A percentile compares a stretch with the other conserved stretches of the same genome.
Conservation (phyloP, 768 basidiomycete genomes). For the Termitomyces sp. region DNA sequence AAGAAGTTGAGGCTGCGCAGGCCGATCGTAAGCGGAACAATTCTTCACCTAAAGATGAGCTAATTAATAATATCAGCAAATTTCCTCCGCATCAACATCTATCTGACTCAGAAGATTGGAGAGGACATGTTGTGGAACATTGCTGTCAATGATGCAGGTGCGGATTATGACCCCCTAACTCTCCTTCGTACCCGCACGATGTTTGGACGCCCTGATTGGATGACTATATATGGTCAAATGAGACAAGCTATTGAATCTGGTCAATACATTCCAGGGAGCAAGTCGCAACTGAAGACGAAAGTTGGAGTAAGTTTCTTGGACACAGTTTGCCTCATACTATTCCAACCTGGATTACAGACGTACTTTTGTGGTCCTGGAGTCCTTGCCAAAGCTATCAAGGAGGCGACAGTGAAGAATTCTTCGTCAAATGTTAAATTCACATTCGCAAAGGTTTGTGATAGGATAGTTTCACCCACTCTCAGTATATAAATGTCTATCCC, state of each 20-base stretch:
- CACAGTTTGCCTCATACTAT: conserved; percentile 7
- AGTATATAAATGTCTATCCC: neutral
- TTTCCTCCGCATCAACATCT: conserved; percentile 89
- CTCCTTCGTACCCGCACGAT: conserved; percentile 84
- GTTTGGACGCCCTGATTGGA: conserved; percentile 92
- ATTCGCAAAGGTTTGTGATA: conserved; percentile 64
- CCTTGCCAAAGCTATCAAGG: conserved; percentile 74
- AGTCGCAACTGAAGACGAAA: conserved; percentile 74
- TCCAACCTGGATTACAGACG: conserved; percentile 40
- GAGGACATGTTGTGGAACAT: conserved; percentile 93
- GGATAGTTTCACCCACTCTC: neutral
- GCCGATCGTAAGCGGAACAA: conserved; percentile 65
- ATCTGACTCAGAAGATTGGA: conserved; percentile 80
- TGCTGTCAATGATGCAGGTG: conserved; percentile 79
- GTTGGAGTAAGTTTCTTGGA: conserved; percentile 58
- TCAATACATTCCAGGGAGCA: conserved; percentile 75
- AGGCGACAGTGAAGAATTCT: conserved; percentile 55
- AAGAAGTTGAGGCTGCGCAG: conserved; percentile 85
- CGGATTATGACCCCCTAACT: conserved; percentile 86
- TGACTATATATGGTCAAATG: conserved; percentile 70
- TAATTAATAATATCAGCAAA: conserved; percentile 51
- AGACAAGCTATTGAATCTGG: conserved; percentile 76
- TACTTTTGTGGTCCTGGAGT: conserved; percentile 85
- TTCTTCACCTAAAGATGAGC: neutral
- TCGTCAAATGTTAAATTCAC: conserved; percentile 61